Percentiles rank a stretch among this genome's conserved stretches.
phyloP scores from a whole-genome alignment of 768 basidiomycete species.

The Tylopilus cervinicoccineus region DNA sequence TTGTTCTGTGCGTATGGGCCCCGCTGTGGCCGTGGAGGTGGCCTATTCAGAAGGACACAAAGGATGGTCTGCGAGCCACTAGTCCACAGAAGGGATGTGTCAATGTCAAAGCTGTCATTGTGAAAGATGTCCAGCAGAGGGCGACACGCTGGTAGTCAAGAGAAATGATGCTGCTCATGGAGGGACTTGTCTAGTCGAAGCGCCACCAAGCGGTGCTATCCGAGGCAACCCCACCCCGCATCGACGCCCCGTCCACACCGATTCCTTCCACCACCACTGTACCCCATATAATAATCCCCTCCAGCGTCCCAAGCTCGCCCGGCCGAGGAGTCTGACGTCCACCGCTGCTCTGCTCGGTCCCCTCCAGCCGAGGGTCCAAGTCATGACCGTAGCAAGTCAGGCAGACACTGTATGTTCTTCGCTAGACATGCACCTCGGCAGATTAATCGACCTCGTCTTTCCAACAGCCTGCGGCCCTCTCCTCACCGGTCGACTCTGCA shows the following conservation, averaged over 20 bases:
- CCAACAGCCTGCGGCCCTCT: constrained; percentile 10
- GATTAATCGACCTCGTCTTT: constrained; percentile 11
- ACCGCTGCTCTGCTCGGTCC: background rate
- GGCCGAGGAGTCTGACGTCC: constrained; percentile 10
- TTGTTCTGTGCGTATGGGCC: no score
- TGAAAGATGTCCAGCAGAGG: background rate
- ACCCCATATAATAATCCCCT: constrained; percentile 2
- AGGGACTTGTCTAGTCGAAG: background rate
- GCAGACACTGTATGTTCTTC: constrained; percentile 17
- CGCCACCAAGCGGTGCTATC: background rate
- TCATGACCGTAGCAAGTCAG: constrained; percentile 19
- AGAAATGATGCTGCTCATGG: background rate
- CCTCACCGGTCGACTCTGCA: constrained; percentile 4
- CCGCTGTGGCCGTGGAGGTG: background rate
- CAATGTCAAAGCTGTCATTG: background rate
- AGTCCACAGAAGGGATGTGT: no score
- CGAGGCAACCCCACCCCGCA: background rate
- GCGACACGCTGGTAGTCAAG: background rate
- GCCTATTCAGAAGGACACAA: no score
- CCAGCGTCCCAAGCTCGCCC: background rate
- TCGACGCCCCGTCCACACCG: background rate
- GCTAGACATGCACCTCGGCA: background rate
- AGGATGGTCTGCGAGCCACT: no score
- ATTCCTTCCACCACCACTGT: background rate
- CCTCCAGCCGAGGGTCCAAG: constrained; percentile 5